Base-by-base conservation (phyloP, 495 filamentous ascomycete species). In the Aspergillus ostianus region DNA sequence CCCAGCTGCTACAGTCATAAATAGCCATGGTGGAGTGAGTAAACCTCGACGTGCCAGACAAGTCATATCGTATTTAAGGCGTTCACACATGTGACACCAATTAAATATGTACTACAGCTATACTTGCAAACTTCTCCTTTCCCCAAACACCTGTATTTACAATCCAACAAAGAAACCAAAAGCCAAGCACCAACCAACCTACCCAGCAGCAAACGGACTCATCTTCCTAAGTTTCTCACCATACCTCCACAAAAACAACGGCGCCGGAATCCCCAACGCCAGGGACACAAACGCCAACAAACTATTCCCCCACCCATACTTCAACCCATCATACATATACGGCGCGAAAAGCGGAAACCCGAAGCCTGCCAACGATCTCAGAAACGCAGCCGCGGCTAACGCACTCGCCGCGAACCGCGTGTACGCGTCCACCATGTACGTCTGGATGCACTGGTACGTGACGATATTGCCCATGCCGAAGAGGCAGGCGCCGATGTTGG, bases 351-450 rank as follows among this genome's bases (percentile, higher is more conserved):
- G 75, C 21, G 90, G 90, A 59, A 94, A 93, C 15, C 79, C 82
- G 65, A 92, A 92, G 2, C 90, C 90, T 1, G 85, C 85, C 15
- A 92, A 48, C 21, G 78, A 85, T 18, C 91, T 78, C 62, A 93
- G 66, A 13, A 92, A 82, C 3, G 85, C 83, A 2, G 78, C 80
- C 1, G 91, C 89, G 0, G 80, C 87, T 13, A 91, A 68, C 1
- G 89, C 91, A 60, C 82, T 87, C 9, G 91, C 90, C 8, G 90
- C 88, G 68, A 83, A 94, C 7, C 82, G 79, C 23, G 85, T 84
- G 70, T 92, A 93, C 6, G 87, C 72, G 67, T 96, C 91, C n/a
- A 93, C 84, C 50, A 91, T 73, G 65, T 90, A 94, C 9, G 84
- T 85, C 73, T 90, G 87, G 41, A 86, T 83, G 61, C 84, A 87